Evolutionary conservation across 2,329 filamentous ascomycete genomes (phyloP), one percentile per base, ranked within the genome.

Genomic region (Mariannaea elegans): DNA sequence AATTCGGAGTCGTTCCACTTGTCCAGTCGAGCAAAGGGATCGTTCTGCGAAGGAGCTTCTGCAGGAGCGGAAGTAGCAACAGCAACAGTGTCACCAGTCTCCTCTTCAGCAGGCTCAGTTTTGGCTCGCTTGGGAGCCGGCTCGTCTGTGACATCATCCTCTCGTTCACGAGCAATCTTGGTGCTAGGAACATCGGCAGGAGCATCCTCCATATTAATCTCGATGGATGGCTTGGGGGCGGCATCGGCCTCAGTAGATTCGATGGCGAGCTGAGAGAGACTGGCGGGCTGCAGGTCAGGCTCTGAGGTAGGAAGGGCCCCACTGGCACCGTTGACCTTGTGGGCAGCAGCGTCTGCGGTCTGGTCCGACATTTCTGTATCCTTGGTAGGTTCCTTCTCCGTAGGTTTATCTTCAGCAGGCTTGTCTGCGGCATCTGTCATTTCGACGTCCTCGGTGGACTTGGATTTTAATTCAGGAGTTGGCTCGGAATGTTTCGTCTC

Each of bases 121-220:
- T 89, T 94, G 34, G 91, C 87, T 23, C 94, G 89, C 80, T 97
- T 97, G 1, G 93, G 86, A 14, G 86, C 86, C 52, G 90, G 93
- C 64, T 92, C 86, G 10, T 75, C 74, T 13, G 79, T 79, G 1
- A 81, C 80, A 64, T 97, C 93, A 4, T 93, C 89, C 59, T 97
- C 93, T 13, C 94, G 89, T 66, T 89, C 90, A 10, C 92, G 88
- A 2, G 92, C 83, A 12, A 90, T 72, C 77, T 94, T 94, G 32
- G 79, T 77, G 2, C 23, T 78, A 0, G 83, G 80, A 2, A 41
- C 32, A 18, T 67, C 61, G 4, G 45, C 41, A 3, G 66, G 66
- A 4, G 78, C 84, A 63, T 87, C 85, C n/a, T 75, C 72, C 84
- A 87, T 87, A 38, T 79, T 74, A 10, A 83, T 76, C 57, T 87